phyloP scores from a whole-genome alignment of 2,329 filamentous ascomycete species.

The Colletotrichum chrysophilum region DNA sequence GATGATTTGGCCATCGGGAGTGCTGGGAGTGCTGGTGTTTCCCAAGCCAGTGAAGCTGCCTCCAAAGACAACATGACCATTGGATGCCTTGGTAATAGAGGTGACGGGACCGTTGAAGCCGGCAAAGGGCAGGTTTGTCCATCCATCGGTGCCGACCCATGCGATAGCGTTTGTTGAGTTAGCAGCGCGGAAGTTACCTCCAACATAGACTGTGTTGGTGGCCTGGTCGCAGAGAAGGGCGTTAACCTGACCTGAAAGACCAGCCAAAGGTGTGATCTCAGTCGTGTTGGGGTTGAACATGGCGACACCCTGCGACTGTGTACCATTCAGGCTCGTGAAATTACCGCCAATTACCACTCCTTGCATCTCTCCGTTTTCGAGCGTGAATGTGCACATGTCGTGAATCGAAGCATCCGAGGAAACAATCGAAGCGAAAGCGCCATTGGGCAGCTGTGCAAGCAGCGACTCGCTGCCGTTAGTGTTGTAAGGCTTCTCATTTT shows the following conservation, averaged over 20 bases:
- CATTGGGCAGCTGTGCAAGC: slow-evolving; percentile 83
- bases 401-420: slow-evolving; percentile 84
- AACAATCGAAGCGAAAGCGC: slow-evolving; percentile 76
- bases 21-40: slow-evolving; percentile 73
- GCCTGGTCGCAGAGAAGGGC: slow-evolving; percentile 82
- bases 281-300: slow-evolving; percentile 78
- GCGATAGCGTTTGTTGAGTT: slow-evolving; percentile 91
- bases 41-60: slow-evolving; percentile 88
- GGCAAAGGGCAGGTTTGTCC: slow-evolving; percentile 84
- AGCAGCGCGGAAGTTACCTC: slow-evolving; percentile 79
- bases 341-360: slow-evolving; percentile 90
- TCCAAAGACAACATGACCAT: slow-evolving; percentile 90
- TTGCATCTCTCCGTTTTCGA: slow-evolving; percentile 68
- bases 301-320: slow-evolving; percentile 79
- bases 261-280: slow-evolving; percentile 75
- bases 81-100: slow-evolving; percentile 80
- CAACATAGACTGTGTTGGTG: slow-evolving; percentile 84
- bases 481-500: slow-evolving; percentile 70
- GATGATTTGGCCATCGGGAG: slow-evolving; percentile 78
- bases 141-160: slow-evolving; percentile 73
- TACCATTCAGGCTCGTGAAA: slow-evolving; percentile 86
- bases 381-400: slow-evolving; percentile 83
- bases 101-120: slow-evolving; percentile 94
- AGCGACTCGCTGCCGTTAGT: slow-evolving; percentile 84
- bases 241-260: slow-evolving; percentile 82